Evolutionary conservation across 768 basidiomycete species (phyloP), one percentile per base, ranked within the genome.

Genomic region (Galerina sulciceps): DNA sequence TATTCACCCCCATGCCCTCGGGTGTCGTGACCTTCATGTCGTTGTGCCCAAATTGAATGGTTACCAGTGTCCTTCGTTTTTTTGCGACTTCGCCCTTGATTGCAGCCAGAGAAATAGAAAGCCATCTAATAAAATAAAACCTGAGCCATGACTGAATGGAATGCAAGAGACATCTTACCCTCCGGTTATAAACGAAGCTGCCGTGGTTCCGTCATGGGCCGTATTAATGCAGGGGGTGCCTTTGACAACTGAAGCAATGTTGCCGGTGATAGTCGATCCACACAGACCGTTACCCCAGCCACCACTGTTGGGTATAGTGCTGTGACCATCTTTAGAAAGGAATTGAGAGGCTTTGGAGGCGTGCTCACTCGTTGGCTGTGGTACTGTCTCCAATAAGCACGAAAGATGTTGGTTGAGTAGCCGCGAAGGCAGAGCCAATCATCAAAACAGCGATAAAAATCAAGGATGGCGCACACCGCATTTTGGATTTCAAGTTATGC

Each of bases 251-350:
- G 74, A 74, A 4, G 76, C 74, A 5, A 73, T 70, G 34, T 73
- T 76, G 9, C 63, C 63, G 14, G 64, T 70, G 10, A 71, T 50
- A 1, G 66, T 57, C 26, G 74, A 74, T 8, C 75, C 76, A 62
- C 78, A 79, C 42, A 79, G 69, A 6, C 77, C 76, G 48, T 78
- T 77, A 18, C 77, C 76, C 78, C 77, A 77, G 4, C 77, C 76
- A 22, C 75, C 76, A 55, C 72, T 73, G 53, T 76, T 72, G 9
- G 69, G 68, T n/a, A 66, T 69, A 2, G 75, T 75, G 14, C 73
- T 75, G 45, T n/a, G 14, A 17, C 17, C 11, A 41, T 9, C 18
- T n/a, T 38, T 15, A 11, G 36, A 20, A 14, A 10, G 37, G 4
- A 9, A 11, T 3, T 22, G n/a, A 35, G 17, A 38, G n/a, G n/a